Evolutionary conservation across 2,329 filamentous ascomycete genomes (phyloP).

Genomic region (Pseudocercospora cruenta): DNA sequence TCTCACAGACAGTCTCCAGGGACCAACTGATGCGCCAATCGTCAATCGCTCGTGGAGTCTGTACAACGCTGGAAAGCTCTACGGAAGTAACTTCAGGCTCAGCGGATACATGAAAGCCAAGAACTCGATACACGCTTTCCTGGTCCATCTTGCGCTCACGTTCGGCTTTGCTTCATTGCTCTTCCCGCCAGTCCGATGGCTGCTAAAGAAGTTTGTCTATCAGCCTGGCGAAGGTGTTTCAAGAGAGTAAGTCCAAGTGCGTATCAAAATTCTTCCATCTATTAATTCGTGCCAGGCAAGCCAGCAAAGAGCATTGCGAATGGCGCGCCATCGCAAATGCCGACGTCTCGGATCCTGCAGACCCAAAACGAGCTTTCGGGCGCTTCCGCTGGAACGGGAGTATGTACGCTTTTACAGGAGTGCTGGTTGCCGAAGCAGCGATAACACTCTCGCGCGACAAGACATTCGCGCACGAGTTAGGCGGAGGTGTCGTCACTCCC

Average conservation of each 20-base stretch:
- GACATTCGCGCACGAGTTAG: conserved; percentile 56
- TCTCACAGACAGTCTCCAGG: conserved; percentile 59
- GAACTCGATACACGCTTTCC: conserved; percentile 51
- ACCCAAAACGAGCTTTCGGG: conserved; percentile 58
- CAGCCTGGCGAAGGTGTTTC: conserved; percentile 56
- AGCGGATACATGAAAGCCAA: conserved; percentile 59
- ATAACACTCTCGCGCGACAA: conserved; percentile 64
- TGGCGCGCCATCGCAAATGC: conserved; percentile 68
- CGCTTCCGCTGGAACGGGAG: conserved; percentile 62
- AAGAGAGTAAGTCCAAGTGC: conserved; percentile 42
- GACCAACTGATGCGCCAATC: conserved; percentile 58
- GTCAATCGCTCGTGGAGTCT: conserved; percentile 65
- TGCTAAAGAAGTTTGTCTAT: conserved; percentile 52
- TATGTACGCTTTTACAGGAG: conserved; percentile 69
- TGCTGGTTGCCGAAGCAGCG: conserved; percentile 67
- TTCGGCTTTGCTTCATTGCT: conserved; percentile 52
- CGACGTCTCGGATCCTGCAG: conserved; percentile 52
- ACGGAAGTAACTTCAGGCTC: conserved; percentile 62
- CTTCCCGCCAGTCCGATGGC: conserved; percentile 57
- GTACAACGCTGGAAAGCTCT: conserved; percentile 55
- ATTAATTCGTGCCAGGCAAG: conserved; percentile 48
- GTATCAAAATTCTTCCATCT: neutral
- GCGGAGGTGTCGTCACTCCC: conserved; percentile 72
- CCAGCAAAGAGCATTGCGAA: conserved; percentile 63
- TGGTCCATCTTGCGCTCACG: conserved; percentile 54